phyloP scores from a whole-genome alignment of 164 flowering plant genomes.

The Magnolia changhungtana region DNA sequence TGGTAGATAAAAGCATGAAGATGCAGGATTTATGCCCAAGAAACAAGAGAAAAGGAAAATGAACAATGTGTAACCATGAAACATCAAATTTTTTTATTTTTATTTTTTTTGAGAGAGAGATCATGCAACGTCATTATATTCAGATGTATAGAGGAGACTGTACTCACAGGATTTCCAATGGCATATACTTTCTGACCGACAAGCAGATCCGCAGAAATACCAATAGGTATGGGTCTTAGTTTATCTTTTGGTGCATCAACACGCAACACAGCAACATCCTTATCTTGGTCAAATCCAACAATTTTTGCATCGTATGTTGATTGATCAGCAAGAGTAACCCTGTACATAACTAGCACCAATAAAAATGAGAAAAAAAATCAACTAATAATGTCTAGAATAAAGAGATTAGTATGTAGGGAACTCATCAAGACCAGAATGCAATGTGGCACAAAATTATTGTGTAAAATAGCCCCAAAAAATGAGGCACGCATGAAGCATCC shows the following conservation, averaged over 20 bases:
- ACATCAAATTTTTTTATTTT: background rate
- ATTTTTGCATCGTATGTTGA: slow-evolving; percentile 84
- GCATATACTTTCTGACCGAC: slow-evolving; percentile 99
- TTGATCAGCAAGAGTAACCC: slow-evolving; percentile 97
- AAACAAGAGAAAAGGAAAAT: background rate
- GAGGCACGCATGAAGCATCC: too few relatives aligned
- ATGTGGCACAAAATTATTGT: too few relatives aligned
- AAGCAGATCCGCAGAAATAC: slow-evolving; percentile 89
- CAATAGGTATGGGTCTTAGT: slow-evolving; percentile 86
- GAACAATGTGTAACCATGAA: background rate
- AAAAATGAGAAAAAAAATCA: background rate
- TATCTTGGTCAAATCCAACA: slow-evolving; percentile 97
- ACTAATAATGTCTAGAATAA: too few relatives aligned
- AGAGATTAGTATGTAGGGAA: too few relatives aligned
- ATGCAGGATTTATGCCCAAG: background rate
- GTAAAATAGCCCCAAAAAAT: too few relatives aligned
- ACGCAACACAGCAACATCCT: slow-evolving; percentile 90
- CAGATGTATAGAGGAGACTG: background rate
- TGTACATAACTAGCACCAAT: slow-evolving; percentile 32
- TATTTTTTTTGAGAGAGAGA: too few relatives aligned
- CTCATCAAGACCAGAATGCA: too few relatives aligned
- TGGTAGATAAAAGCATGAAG: background rate
- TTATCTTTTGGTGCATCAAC: slow-evolving; percentile 84
- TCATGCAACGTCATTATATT: background rate
- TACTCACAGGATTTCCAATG: slow-evolving; percentile 92